A percentile compares a stretch with the other conserved stretches of the same genome.
Conservation (phyloP, 352 stramenopile species). For the Aphanomyces astaci region DNA sequence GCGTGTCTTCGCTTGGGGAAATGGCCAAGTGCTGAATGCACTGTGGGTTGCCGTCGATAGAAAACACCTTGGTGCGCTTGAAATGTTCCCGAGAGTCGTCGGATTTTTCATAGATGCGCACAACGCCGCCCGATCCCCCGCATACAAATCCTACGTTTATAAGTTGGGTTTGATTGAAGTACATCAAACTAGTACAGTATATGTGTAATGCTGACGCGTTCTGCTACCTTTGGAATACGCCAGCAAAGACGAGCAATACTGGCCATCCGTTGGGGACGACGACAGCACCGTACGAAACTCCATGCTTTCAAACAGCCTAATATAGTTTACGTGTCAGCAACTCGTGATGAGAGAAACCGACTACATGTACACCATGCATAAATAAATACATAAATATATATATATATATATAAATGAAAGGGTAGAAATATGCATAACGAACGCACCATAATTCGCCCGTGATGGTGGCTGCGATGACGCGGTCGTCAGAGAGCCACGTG, state of each 20-base stretch:
- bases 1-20: conserved; percentile 82
- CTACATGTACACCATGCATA: too few relatives aligned
- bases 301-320: conserved; percentile 86
- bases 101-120: conserved; percentile 78
- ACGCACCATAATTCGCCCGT: conserved; percentile 72
- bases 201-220: too few relatives aligned
- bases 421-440: not conserved
- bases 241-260: conserved; percentile 74
- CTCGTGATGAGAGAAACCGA: too few relatives aligned
- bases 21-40: conserved; percentile 79
- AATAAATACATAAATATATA: too few relatives aligned
- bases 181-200: too few relatives aligned
- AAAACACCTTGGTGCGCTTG: conserved; percentile 85
- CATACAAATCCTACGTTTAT: conserved; percentile 63
- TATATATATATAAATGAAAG: too few relatives aligned
- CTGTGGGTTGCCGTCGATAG: conserved; percentile 71
- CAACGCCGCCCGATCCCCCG: conserved; percentile 57
- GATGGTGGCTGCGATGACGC: conserved; percentile 83
- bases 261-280: conserved; percentile 65
- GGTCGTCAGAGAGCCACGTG: conserved; percentile 87
- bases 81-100: conserved; percentile 85
- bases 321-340: too few relatives aligned
- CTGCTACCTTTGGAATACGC: conserved; percentile 78
- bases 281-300: conserved; percentile 81
- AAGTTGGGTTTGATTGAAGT: too few relatives aligned